Percentiles rank a stretch among this genome's conserved stretches.
Conservation (phyloP, 495 filamentous ascomycete species). For the Tuber brumale region DNA sequence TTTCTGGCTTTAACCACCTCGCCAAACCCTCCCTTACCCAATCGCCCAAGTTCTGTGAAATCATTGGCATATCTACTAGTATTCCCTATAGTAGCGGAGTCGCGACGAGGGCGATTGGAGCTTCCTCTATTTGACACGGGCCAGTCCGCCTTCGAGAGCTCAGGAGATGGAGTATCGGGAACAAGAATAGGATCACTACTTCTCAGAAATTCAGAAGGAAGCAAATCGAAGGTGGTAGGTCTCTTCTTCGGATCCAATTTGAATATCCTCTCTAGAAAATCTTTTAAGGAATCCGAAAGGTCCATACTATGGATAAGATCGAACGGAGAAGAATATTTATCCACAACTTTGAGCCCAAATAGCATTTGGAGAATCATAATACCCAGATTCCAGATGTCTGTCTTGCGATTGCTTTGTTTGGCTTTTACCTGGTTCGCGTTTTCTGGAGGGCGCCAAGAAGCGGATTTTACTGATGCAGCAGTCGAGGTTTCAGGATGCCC, state of each 20-base stretch:
- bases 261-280: constrained; percentile 76
- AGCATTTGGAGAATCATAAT: constrained; percentile 86
- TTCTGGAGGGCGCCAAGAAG: constrained; percentile 80
- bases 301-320: constrained; percentile 55
- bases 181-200: constrained; percentile 50
- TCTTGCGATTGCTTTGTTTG: constrained; percentile 60
- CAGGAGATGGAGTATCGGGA: constrained; percentile 19
- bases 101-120: constrained; percentile 47
- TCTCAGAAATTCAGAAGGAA: constrained; percentile 79
- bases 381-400: constrained; percentile 92
- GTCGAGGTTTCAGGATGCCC: constrained; percentile 43
- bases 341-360: constrained; percentile 70
- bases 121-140: constrained; percentile 25
- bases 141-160: constrained; percentile 27
- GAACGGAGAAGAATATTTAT: constrained; percentile 71
- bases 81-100: constrained; percentile 44
- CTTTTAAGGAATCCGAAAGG: constrained; percentile 66
- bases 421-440: constrained; percentile 55
- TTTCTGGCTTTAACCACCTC: constrained; percentile 96
- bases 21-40: constrained; percentile 92
- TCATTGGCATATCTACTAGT: constrained; percentile 62
- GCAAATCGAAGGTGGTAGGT: constrained; percentile 79
- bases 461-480: constrained; percentile 59
- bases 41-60: constrained; percentile 77
- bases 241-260: constrained; percentile 73